These are phyloP conservation scores for Rhizopogon salebrosus DNA, from an alignment of 768 basidiomycete genomes.

Conservation along the genomic window DNA sequence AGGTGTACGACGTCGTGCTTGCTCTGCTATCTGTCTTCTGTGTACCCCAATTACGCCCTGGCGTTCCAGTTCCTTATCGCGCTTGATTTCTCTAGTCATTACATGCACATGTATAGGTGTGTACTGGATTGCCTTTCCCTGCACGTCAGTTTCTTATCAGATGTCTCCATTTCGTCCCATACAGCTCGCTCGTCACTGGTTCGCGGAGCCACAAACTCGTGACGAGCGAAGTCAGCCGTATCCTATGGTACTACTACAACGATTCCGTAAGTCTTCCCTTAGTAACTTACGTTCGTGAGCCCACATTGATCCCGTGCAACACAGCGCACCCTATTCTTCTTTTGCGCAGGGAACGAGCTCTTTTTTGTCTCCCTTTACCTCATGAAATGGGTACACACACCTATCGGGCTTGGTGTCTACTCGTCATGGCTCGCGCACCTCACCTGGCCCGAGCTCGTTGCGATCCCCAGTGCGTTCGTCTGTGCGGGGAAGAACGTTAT, in stretches of 20 bases:
- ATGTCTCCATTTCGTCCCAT: not conserved
- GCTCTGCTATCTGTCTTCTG: conserved; percentile 87
- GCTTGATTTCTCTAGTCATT: conserved; percentile 96
- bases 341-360: conserved; percentile 93
- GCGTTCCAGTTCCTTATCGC: conserved; percentile 94
- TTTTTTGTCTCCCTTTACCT: conserved; percentile 96
- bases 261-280: conserved; percentile 66
- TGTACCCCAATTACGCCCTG: conserved; percentile 80
- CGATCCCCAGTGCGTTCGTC: conserved; percentile 55
- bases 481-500: conserved; percentile 85
- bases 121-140: conserved; percentile 12
- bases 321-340: conserved; percentile 81
- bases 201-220: conserved; percentile 91
- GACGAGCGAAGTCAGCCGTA: conserved; percentile 86
- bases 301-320: not conserved
- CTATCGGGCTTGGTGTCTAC: conserved; percentile 46
- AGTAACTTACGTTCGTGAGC: not conserved
- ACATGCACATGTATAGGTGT: conserved; percentile 99
- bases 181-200: conserved; percentile 90
- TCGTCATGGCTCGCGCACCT: conserved; percentile 22
- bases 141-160: not conserved
- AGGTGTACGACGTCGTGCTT: conserved; percentile 97
- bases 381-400: conserved; percentile 75
- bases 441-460: conserved; percentile 78
- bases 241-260: conserved; percentile 92